phyloP scores from a whole-genome alignment of 768 basidiomycete species.

The Podaxis carcinomalis region DNA sequence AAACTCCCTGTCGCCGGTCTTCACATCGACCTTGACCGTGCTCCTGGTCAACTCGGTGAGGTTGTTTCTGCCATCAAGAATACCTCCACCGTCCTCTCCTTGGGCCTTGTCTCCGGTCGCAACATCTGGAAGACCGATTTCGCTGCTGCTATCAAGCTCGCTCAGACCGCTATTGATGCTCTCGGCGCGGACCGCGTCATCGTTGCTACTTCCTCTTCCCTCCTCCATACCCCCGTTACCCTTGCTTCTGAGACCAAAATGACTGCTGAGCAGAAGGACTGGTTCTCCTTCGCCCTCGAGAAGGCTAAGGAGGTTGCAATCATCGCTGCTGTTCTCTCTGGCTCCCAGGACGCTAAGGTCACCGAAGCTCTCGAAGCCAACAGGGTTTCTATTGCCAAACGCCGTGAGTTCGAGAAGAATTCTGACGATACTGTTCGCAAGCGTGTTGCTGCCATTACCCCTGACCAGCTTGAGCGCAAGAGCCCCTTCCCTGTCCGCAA shows the following conservation, averaged over 20 bases:
- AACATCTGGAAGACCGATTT: conserved; percentile 99
- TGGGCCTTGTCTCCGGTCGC: conserved; percentile 95
- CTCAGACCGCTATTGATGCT: conserved; percentile 77
- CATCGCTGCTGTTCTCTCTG: conserved; percentile 81
- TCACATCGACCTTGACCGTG: conserved; percentile 96
- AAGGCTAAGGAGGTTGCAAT: conserved; percentile 88
- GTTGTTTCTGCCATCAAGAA: conserved; percentile 81
- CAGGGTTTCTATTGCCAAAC: conserved; percentile 85
- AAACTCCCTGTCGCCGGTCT: conserved; percentile 92
- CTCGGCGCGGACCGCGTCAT: conserved; percentile 89
- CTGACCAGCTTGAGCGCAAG: conserved; percentile 82
- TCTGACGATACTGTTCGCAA: conserved; percentile 95
- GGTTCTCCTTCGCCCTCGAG: conserved; percentile 98
- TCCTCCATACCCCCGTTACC: conserved; percentile 97
- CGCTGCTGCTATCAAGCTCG: conserved; percentile 71
- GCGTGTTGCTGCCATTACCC: conserved; percentile 89
- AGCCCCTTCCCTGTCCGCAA: conserved; percentile 84
- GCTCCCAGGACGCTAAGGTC: conserved; percentile 72
- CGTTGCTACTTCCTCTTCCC: conserved; percentile 93
- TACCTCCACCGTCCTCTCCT: conserved; percentile 78
- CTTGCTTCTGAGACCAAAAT: conserved; percentile 90
- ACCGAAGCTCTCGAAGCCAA: conserved; percentile 82
- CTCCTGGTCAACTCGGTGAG: conserved; percentile 80
- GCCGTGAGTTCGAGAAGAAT: conserved; percentile 89
- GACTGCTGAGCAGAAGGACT: conserved; percentile 85